phyloP scores from a whole-genome alignment of 1,284 basidiomycete genomes.

The Pterulicium gracile region DNA sequence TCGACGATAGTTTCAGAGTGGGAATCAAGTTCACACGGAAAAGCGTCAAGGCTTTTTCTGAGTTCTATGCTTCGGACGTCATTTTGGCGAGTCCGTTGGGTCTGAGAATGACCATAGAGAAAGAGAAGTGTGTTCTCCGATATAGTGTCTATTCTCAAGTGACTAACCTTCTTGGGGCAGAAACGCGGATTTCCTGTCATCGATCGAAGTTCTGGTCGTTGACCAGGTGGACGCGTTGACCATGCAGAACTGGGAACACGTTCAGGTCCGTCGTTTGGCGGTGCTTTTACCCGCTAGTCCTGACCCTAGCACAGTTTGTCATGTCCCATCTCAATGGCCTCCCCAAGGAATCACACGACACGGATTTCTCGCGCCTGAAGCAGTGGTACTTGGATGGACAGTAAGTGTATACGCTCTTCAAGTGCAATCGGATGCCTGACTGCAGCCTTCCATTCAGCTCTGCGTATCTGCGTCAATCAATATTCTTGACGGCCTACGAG shows the following conservation, averaged over 20 bases:
- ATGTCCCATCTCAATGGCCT: slow-evolving; percentile 79
- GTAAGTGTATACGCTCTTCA: slow-evolving; percentile 34
- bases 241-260: slow-evolving; percentile 99
- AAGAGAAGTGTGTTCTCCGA: slow-evolving; percentile 66
- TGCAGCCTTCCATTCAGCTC: slow-evolving; percentile 37
- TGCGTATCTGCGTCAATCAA: slow-evolving; percentile 77
- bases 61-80: slow-evolving; percentile 86
- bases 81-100: slow-evolving; percentile 92
- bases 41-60: slow-evolving; percentile 78
- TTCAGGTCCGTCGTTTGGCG: slow-evolving; percentile 48
- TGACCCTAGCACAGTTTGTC: slow-evolving; percentile 52
- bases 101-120: slow-evolving; percentile 86
- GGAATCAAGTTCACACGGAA: slow-evolving; percentile 92
- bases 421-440: not conserved
- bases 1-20: slow-evolving; percentile 91
- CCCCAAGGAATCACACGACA: slow-evolving; percentile 86
- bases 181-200: slow-evolving; percentile 83
- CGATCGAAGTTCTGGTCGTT: slow-evolving; percentile 87
- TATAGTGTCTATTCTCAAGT: not conserved
- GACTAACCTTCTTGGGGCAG: slow-evolving; percentile 25
- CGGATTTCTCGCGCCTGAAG: slow-evolving; percentile 95
- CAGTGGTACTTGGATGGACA: slow-evolving; percentile 95
- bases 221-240: slow-evolving; percentile 90
- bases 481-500: slow-evolving; percentile 84
- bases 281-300: not conserved